These are phyloP conservation scores for Stylosanthes scabra DNA, from an alignment of 331 rosid species.

Conservation along the genomic window DNA sequence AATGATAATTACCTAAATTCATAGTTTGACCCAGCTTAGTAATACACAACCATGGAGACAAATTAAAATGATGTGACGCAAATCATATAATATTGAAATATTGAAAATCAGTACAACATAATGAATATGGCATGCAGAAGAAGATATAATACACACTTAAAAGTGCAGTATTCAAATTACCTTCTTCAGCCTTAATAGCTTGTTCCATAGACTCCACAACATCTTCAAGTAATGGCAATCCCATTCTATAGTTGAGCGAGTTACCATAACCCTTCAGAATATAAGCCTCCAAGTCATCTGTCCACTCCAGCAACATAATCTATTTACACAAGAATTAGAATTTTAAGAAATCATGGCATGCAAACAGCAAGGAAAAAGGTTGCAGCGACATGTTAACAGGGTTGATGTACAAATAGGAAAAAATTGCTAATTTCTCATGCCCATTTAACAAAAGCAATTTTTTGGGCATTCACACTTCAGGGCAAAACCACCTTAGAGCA, in stretches of 20 bases:
- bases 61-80: neutral
- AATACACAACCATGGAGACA: neutral
- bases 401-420: too few species aligned
- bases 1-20: neutral
- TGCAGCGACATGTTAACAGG: too few species aligned
- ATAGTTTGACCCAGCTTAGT: slow-evolving; percentile 5
- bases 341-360: slow-evolving; percentile 36
- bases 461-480: slow-evolving; percentile 11
- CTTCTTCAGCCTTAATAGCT: slow-evolving; percentile 80
- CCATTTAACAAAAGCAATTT: slow-evolving; percentile 6
- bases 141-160: slow-evolving; percentile 10
- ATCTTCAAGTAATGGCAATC: slow-evolving; percentile 85
- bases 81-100: neutral
- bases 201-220: slow-evolving; percentile 82
- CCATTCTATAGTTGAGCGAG: slow-evolving; percentile 87
- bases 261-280: slow-evolving; percentile 95
- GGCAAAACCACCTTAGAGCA: slow-evolving; percentile 4
- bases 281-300: slow-evolving; percentile 87
- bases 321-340: slow-evolving; percentile 38
- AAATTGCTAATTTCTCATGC: neutral
- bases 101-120: slow-evolving; percentile 3
- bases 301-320: slow-evolving; percentile 90
- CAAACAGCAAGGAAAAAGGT: neutral
- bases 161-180: slow-evolving; percentile 43
- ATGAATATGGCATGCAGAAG: slow-evolving; percentile 12